Evolutionary conservation across 2,329 filamentous ascomycete genomes (phyloP), one percentile per base, ranked within the genome.

Genomic region (Aspergillus pseudoglaucus): DNA sequence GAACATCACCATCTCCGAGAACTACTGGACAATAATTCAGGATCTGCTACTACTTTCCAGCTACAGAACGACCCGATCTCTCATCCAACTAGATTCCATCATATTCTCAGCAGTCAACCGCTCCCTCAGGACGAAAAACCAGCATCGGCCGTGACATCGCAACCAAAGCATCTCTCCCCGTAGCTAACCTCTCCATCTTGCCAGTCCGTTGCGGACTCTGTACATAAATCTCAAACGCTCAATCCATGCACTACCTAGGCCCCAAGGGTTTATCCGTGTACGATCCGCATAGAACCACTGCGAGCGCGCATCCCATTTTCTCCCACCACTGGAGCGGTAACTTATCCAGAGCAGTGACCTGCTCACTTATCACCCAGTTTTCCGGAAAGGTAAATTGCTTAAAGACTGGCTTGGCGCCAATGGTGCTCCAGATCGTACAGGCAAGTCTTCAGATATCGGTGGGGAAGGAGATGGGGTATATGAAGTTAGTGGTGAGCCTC

Each of bases 381-480:
- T 43, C 39, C 1, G 48, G 48, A 12, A 49, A 44, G 6, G 57
- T 35, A 7, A 58, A 55, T 0, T 53, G 49, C 15, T 57, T 58
- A 38, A 65, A 57, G 17, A 61, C 53, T 8, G 57, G 45, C 23
- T 54, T 48, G 6, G 51, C 45, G 1, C 54, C 59, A n/a, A 72
- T 46, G 5, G 70, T 52, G 33, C 55, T 59, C 53, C 60, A 71
- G 14, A 70, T 63, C 0, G 57, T 50, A 46, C 66, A 71, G 1
- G 56, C 60, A 15, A 57, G 45, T 6, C 47, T 55, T 50, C 51
- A 57, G 7, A 52, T 47, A 49, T 70, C 65, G 7, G n/a, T n/a
- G n/a, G n/a, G n/a, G n/a, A n/a, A n/a, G n/a, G n/a, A n/a, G n/a
- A n/a, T n/a, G n/a, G n/a, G n/a, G n/a, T n/a, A n/a, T n/a, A n/a